Base-by-base conservation (phyloP, 139 green algal species). In the Chlorella sp. region DNA sequence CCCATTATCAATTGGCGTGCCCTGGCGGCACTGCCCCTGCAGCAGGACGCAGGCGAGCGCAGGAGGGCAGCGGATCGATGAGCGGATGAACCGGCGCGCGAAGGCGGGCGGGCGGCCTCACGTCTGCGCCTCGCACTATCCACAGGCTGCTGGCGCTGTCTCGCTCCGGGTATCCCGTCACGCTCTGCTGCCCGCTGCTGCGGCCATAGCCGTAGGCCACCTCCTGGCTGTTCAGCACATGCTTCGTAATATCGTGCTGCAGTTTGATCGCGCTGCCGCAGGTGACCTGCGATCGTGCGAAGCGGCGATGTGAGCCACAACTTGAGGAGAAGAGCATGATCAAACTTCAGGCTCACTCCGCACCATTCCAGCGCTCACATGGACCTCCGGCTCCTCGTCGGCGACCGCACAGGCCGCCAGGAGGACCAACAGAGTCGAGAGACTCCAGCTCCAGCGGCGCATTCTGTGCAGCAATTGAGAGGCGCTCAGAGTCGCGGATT, bases 261-360 rank as follows among this genome's bases (percentile, higher is more conserved):
- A 98, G 84, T 82, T 98, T 98, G 63, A 97, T 80, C 0, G 91
- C 81, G 76, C 87, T 95, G n/a, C 93, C 92, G 62, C 92, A 98
- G 29, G 94, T 98, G 0, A 98, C 93, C 90, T 93, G 72, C 51
- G n/a, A n/a, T n/a, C n/a, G n/a, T n/a, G n/a, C n/a, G n/a, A n/a
- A n/a, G n/a, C n/a, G n/a, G n/a, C n/a, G n/a, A n/a, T n/a, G n/a
- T n/a, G n/a, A n/a, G n/a, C n/a, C n/a, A n/a, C n/a, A n/a, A n/a
- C n/a, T n/a, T n/a, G n/a, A n/a, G n/a, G n/a, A n/a, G n/a, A n/a
- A n/a, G n/a, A n/a, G n/a, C n/a, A n/a, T n/a, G n/a, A n/a, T n/a
- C n/a, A n/a, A n/a, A n/a, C n/a, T n/a, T n/a, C n/a, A n/a, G n/a
- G n/a, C n/a, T n/a, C n/a, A n/a, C n/a, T n/a, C n/a, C n/a, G n/a